Evolutionary conservation across 225 moss, liverwort and hornwort species (phyloP).

Genomic region (Climacium dendroides): DNA sequence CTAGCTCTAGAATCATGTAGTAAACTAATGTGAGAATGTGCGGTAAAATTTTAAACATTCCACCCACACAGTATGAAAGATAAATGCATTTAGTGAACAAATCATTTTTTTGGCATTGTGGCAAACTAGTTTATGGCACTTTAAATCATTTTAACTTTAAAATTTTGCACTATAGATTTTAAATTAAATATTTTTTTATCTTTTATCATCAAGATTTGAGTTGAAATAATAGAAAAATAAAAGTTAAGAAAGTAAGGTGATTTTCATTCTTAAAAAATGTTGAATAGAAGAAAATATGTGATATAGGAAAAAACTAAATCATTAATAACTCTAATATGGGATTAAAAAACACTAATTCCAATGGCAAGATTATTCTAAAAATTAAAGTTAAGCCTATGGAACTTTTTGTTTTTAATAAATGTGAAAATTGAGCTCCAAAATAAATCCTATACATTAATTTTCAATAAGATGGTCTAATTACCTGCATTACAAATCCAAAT

Average conservation of each 20-base stretch:
- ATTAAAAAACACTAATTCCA: fast-evolving
- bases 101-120: fast-evolving
- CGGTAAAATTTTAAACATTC: background rate
- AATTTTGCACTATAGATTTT: background rate
- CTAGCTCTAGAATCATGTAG: fast-evolving
- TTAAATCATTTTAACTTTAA: background rate
- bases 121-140: background rate
- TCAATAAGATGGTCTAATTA: background rate
- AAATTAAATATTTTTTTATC: no score
- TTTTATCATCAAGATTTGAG: background rate
- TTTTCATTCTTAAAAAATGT: background rate
- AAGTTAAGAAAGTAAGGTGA: background rate
- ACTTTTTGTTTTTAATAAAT: background rate
- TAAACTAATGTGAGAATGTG: background rate
- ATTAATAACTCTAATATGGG: background rate
- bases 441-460: fast-evolving
- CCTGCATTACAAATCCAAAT: background rate
- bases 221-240: background rate
- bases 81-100: background rate
- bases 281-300: background rate
- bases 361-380: background rate
- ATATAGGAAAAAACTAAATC: background rate
- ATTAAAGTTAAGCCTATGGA: background rate
- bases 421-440: background rate
- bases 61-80: fast-evolving